phyloP scores from a whole-genome alignment of 2,329 filamentous ascomycete genomes.

The Neoscytalidium dimidiatum region DNA sequence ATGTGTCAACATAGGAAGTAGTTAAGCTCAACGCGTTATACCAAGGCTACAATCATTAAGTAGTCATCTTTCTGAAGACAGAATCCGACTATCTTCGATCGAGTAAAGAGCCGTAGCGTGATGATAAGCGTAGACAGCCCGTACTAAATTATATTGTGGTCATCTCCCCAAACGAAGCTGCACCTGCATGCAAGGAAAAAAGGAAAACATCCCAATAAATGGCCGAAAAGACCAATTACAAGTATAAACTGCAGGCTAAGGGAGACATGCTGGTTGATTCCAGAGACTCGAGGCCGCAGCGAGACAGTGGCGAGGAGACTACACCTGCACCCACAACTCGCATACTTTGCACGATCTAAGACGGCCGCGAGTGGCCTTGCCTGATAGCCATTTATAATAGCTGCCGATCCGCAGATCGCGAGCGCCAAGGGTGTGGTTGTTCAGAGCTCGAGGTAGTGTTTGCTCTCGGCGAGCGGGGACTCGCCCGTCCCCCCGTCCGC shows the following conservation, averaged over 20 bases:
- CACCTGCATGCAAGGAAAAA: not conserved
- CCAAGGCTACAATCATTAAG: slow-evolving; percentile 34
- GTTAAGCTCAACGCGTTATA: not conserved
- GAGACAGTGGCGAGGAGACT: not conserved
- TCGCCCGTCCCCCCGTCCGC: not conserved
- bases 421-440: not conserved
- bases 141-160: slow-evolving; percentile 31
- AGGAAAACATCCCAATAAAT: not conserved
- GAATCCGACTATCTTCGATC: slow-evolving; percentile 37
- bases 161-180: not conserved
- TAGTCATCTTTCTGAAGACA: slow-evolving; percentile 40
- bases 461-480: not conserved
- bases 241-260: not conserved
- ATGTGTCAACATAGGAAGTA: not conserved
- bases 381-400: not conserved
- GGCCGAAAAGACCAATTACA: not conserved
- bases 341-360: not conserved
- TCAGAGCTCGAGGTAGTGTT: not conserved
- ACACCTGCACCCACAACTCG: not conserved
- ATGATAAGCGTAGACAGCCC: slow-evolving; percentile 35
- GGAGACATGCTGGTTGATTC: not conserved
- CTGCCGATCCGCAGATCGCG: not conserved
- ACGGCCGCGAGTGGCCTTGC: not conserved
- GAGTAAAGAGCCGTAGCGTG: slow-evolving; percentile 33
- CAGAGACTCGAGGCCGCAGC: not conserved